phyloP scores from a whole-genome alignment of 805 yeast genomes.

The Candida germanica region DNA sequence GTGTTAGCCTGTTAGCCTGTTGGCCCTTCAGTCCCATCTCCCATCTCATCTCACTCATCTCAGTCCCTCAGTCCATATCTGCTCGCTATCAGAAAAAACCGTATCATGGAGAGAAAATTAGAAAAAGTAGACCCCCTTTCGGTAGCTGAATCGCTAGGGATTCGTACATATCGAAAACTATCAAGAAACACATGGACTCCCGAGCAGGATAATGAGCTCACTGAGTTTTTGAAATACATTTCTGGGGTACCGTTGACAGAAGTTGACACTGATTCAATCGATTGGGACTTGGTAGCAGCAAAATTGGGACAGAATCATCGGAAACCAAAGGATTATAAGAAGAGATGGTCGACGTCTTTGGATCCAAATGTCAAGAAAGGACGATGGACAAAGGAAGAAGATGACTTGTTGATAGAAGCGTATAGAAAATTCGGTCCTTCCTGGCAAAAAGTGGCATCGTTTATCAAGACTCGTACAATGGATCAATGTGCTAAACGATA shows the following conservation, averaged over 20 bases:
- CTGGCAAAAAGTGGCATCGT: slow-evolving; percentile 81
- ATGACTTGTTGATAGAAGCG: slow-evolving; percentile 59
- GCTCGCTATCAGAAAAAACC: too few relatives aligned
- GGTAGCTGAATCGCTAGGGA: slow-evolving; percentile 70
- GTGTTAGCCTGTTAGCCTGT: too few relatives aligned
- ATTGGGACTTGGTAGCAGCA: slow-evolving; percentile 60
- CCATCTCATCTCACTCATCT: slow-evolving; percentile 1
- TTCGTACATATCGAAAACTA: slow-evolving; percentile 64
- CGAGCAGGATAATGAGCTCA: slow-evolving; percentile 62
- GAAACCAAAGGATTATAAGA: slow-evolving; percentile 78
- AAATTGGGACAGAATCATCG: slow-evolving; percentile 44
- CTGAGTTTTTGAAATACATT: slow-evolving; percentile 37
- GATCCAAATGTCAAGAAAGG: slow-evolving; percentile 84
- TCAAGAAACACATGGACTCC: slow-evolving; percentile 70
- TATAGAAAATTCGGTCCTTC: slow-evolving; percentile 68
- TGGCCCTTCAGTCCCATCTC: neutral
- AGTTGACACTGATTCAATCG: slow-evolving; percentile 40
- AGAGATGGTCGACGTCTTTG: slow-evolving; percentile 82
- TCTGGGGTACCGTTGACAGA: slow-evolving; percentile 20
- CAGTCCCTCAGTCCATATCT: neutral
- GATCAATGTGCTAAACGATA: slow-evolving; percentile 94
- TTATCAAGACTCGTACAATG: slow-evolving; percentile 82
- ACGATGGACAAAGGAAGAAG: slow-evolving; percentile 83
- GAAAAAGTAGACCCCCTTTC: slow-evolving; percentile 48
- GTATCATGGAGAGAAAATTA: too few relatives aligned